Evolutionary conservation across 768 basidiomycete genomes (phyloP).

Genomic region (Austroboletus festivus): DNA sequence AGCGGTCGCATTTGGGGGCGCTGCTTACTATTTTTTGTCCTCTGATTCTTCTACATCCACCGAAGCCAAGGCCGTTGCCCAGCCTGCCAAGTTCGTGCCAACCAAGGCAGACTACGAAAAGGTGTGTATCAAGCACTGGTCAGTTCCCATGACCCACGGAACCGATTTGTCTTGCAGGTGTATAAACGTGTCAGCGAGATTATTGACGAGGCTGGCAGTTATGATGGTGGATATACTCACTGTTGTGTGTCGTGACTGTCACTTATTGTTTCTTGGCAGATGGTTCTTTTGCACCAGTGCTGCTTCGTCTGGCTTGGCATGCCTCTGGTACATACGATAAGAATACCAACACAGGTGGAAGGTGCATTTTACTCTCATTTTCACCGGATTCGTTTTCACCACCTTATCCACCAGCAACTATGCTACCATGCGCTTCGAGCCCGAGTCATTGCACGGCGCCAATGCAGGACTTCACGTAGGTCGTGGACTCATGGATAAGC

Average conservation of each 20-base stretch:
- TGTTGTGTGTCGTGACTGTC: background rate
- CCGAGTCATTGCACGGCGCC: slow-evolving; percentile 80
- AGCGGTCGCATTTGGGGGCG: slow-evolving; percentile 56
- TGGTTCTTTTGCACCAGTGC: slow-evolving; percentile 83
- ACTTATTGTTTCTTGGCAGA: slow-evolving; percentile 43
- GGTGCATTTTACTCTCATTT: slow-evolving; percentile 39
- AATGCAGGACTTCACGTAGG: slow-evolving; percentile 83
- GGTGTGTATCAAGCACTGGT: slow-evolving; percentile 35
- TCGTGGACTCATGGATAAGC: slow-evolving; percentile 76
- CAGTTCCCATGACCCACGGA: background rate
- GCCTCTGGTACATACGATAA: slow-evolving; percentile 91
- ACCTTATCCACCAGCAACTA: slow-evolving; percentile 66
- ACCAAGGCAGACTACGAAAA: slow-evolving; percentile 88
- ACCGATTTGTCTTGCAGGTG: slow-evolving; percentile 46
- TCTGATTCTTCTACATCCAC: slow-evolving; percentile 49
- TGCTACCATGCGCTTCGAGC: slow-evolving; percentile 96
- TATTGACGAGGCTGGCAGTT: slow-evolving; percentile 64
- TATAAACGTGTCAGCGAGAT: slow-evolving; percentile 85
- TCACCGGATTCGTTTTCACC: background rate
- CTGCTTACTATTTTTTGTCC: slow-evolving; percentile 60
- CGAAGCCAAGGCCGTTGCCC: slow-evolving; percentile 57
- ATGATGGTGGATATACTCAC: slow-evolving; percentile 81
- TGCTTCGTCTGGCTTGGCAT: slow-evolving; percentile 93
- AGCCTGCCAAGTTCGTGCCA: slow-evolving; percentile 69
- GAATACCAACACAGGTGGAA: slow-evolving; percentile 71